Base-by-base conservation (phyloP, 164 flowering plant genomes). In the Liquidambar formosana region DNA sequence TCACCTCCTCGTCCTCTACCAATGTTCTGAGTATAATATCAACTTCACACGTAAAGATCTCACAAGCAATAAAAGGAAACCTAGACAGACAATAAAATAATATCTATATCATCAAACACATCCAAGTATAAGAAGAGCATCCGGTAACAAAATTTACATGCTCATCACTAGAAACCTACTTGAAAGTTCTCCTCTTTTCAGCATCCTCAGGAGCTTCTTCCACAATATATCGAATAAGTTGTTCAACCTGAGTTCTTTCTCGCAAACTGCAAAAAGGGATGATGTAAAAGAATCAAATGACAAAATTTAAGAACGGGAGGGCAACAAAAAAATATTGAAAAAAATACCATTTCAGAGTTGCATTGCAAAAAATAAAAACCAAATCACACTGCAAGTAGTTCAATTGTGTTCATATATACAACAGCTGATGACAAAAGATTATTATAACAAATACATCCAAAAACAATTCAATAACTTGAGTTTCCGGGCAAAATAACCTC, bases 31-130 rank as follows among this genome's bases (percentile, higher is more conserved):
- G 92, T 57, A 94, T 92, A 66, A 90, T 81, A 82, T 94, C 98
- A 72, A 94, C 94, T 73, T 94, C 98, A 76, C 98, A 94, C 15
- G 97, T 94, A 71, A 94, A 90, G 45, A 92, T 88, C 81, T 94
- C 98, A 82, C 97, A 90, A 19, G 98, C 87, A 82, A 94, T 81
- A 67, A 94, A 94, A 58, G 98, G 98, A 79, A 92, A 89, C 82
- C 98, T 94, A 75, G 21, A 23, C 6, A 46, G 27, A 53, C 45
- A 73, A 45, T 38, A 4, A 60, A 57, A 68, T 1, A 61, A 65
- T 14, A 52, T 18, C 3, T 10, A 23, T 57, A 49, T 54, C 46
- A 63, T 44, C 43, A 49, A 73, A 51, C 3, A 21, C 28, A 62
- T 19, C 18, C 15, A 41, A 16, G 25, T 18, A 65, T 5, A 70